Evolutionary conservation across 2,329 filamentous ascomycete genomes (phyloP).

Genomic region (Uncinocarpus reesii): DNA sequence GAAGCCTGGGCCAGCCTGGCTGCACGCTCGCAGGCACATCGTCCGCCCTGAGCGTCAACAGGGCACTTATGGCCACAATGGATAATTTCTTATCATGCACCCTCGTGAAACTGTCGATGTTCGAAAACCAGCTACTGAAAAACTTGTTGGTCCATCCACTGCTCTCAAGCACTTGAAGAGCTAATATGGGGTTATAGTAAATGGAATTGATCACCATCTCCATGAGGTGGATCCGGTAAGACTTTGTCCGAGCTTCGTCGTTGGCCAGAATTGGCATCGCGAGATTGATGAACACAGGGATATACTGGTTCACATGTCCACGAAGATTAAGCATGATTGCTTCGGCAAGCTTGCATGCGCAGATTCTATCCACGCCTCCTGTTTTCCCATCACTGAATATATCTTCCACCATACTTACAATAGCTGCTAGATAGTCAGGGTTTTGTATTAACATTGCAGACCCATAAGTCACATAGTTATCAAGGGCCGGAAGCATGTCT

Average conservation of each 20-base stretch:
- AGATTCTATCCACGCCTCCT: constrained; percentile 86
- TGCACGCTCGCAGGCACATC: constrained; percentile 88
- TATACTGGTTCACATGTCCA: constrained; percentile 75
- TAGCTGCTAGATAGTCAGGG: constrained; percentile 72
- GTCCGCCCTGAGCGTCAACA: constrained; percentile 67
- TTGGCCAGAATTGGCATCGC: constrained; percentile 69
- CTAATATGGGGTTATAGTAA: constrained; percentile 86
- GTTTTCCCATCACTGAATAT: constrained; percentile 92
- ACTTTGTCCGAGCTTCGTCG: constrained; percentile 76
- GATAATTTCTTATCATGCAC: constrained; percentile 99
- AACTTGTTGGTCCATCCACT: constrained; percentile 98
- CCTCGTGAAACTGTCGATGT: constrained; percentile 82
- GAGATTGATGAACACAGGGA: constrained; percentile 79
- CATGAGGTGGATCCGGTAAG: constrained; percentile 91
- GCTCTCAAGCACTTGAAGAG: constrained; percentile 76
- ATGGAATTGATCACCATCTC: constrained; percentile 98
- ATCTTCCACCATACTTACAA: constrained; percentile 87
- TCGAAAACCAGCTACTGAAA: constrained; percentile 96
- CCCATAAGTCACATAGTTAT: constrained; percentile 96
- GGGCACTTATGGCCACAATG: constrained; percentile 80
- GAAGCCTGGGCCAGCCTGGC: constrained; percentile 83
- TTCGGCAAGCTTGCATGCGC: constrained; percentile 93
- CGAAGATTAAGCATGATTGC: constrained; percentile 93
- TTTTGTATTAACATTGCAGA: constrained; percentile 69
- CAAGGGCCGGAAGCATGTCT: constrained; percentile 94